Conservation (phyloP, 75 land plant species). For the Ceratopteris richardii region DNA sequence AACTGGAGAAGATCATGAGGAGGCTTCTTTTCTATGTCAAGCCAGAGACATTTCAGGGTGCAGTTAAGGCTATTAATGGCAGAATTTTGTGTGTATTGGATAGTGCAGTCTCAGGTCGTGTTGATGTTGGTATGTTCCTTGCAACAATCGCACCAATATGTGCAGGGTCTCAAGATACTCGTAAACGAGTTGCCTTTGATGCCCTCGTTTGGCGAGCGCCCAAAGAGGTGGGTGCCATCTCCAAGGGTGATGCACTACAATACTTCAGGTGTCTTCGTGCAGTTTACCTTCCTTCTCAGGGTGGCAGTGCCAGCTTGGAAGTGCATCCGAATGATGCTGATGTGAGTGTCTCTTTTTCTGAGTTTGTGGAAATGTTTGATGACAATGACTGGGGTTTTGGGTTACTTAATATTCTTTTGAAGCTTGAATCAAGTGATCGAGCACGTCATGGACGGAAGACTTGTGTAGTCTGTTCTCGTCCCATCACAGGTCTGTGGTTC, state of each 20-base stretch:
- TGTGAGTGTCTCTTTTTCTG: slow-evolving; percentile 41
- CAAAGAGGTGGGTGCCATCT: slow-evolving; percentile 42
- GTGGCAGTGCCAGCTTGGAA: slow-evolving; percentile 52
- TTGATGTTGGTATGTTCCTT: slow-evolving; percentile 85
- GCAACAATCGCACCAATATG: slow-evolving; percentile 83
- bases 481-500: slow-evolving; percentile 76
- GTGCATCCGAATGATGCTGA: slow-evolving; percentile 43
- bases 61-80: slow-evolving; percentile 83
- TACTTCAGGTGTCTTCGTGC: slow-evolving; percentile 75
- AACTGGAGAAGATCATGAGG: slow-evolving; percentile 58
- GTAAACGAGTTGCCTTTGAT: slow-evolving; percentile 81
- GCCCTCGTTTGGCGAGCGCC: slow-evolving; percentile 69
- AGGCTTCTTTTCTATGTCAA: slow-evolving; percentile 55
- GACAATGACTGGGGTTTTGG: slow-evolving; percentile 95
- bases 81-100: slow-evolving; percentile 67
- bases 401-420: slow-evolving; percentile 56
- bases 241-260: slow-evolving; percentile 40
- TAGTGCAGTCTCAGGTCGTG: slow-evolving; percentile 61
- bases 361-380: slow-evolving; percentile 87
- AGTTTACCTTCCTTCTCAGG: slow-evolving; percentile 69
- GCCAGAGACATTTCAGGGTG: slow-evolving; percentile 84
- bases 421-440: slow-evolving; percentile 78
- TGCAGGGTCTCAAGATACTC: slow-evolving; percentile 57
- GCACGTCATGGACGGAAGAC: slow-evolving; percentile 54
- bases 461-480: slow-evolving; percentile 69